Evolutionary conservation across 805 yeast genomes (phyloP).

Genomic region (Torulaspora quercuum): DNA sequence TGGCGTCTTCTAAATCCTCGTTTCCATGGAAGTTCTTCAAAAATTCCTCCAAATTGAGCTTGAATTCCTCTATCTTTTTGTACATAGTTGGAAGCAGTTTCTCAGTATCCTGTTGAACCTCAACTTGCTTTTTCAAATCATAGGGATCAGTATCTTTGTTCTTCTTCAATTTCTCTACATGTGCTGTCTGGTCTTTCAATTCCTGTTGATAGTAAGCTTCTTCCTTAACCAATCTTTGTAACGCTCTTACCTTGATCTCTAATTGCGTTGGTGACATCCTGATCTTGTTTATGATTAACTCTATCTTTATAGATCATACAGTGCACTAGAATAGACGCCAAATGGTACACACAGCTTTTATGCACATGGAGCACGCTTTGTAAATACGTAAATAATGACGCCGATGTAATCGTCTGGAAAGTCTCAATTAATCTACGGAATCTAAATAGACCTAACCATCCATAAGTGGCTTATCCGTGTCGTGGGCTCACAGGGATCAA

Average conservation of each 20-base stretch:
- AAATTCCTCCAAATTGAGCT: conserved; percentile 40
- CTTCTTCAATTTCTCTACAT: conserved; percentile 46
- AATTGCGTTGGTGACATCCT: conserved; percentile 66
- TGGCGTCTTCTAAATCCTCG: conserved; percentile 34
- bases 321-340: no score
- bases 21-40: conserved; percentile 38
- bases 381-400: no score
- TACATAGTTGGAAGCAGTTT: conserved; percentile 49
- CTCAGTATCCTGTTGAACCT: conserved; percentile 53
- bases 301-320: no score
- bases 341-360: no score
- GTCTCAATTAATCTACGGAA: no score
- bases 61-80: conserved; percentile 41
- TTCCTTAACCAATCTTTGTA: conserved; percentile 67
- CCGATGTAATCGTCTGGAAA: no score
- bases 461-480: no score
- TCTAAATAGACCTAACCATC: no score
- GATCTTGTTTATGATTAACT: no score
- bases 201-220: conserved; percentile 59
- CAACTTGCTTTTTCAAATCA: conserved; percentile 55
- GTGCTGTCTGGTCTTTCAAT: conserved; percentile 48
- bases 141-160: conserved; percentile 53
- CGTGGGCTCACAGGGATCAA: no score
- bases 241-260: conserved; percentile 68
- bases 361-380: no score